These are phyloP conservation scores for Trifolium pratense DNA, from an alignment of 306 rosid genomes.

Conservation along the genomic window DNA sequence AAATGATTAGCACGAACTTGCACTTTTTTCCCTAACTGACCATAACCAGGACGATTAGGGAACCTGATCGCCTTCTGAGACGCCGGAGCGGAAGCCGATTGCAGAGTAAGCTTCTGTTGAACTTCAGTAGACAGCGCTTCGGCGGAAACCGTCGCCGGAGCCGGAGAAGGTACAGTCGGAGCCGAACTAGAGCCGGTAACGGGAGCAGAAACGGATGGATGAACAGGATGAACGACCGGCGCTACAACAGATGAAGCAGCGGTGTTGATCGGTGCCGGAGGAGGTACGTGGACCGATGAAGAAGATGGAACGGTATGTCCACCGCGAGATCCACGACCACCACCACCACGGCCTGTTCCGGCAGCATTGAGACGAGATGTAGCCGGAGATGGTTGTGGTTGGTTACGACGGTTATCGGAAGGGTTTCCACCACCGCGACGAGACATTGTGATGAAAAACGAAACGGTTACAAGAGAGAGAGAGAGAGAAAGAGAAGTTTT, in stretches of 20 bases:
- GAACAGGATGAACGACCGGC: background rate
- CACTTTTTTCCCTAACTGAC: slow-evolving; percentile 37
- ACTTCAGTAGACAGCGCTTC: slow-evolving; percentile 13
- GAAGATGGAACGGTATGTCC: background rate
- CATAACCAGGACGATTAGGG: slow-evolving; percentile 58
- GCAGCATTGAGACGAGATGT: background rate
- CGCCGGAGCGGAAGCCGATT: slow-evolving; percentile 44
- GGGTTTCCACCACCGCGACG: background rate
- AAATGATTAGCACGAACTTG: slow-evolving; percentile 71
- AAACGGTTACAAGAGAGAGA: background rate
- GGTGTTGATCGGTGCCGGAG: background rate
- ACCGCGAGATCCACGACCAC: slow-evolving; percentile 28
- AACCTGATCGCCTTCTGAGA: slow-evolving; percentile 42
- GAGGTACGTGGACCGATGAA: background rate
- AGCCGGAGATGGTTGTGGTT: background rate
- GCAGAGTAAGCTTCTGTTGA: slow-evolving; percentile 40
- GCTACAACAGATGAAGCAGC: background rate
- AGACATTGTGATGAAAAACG: background rate
- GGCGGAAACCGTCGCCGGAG: background rate
- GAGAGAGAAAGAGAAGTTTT: background rate
- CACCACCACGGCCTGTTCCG: slow-evolving; percentile 11
- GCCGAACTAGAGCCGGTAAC: slow-evolving; percentile 15
- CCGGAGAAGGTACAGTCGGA: background rate
- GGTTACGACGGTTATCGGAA: background rate
- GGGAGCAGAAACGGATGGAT: background rate